Base-by-base conservation (phyloP, 345 rosid genomes). In the Raphanus sativus region DNA sequence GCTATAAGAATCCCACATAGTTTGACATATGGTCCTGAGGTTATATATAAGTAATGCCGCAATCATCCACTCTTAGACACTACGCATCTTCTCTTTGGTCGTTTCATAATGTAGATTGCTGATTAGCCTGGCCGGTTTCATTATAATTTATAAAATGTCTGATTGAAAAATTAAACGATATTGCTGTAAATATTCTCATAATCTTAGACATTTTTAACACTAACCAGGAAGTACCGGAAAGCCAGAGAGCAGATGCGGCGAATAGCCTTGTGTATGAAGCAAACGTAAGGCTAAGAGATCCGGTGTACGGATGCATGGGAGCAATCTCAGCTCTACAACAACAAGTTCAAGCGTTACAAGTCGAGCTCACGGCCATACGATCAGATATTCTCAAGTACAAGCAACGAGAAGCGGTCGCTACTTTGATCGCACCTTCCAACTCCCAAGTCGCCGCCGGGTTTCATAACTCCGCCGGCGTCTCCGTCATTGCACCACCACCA, bases 231-330 rank as follows among this genome's bases (percentile, higher is more conserved):
- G 99, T 92, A 7, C 90, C 91, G 0, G 96, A 95, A 69, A 86
- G 83, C 75, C 97, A 92, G 69, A 86, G 98, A 79, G 90, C 92
- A 1, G 98, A 95, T 54, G 87, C 98, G 0, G 98, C 97, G 3
- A 92, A 92, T 71, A 95, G 99, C 78, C 96, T 95, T 0, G 98
- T 95, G 25, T 92, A 88, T 62, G 99, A 95, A 75, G 99, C 99
- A 24, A 95, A 95, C 69, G 90, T 92, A 80, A 86, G 99, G 86
- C 86, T 95, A 58, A 83, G 98, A 85, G 99, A 95, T 79, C 98
- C 99, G 0, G 91, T 95, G 29, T 90, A 95, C 64, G 99, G 99
- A 7, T 92, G 99, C 86, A 88, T 90, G 97, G 98, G 99, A 33
- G 99, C 96, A 75, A 92, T 95, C 62, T 95, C 96, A 69, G 86